phyloP scores from a whole-genome alignment of 805 yeast genomes.

The Monosporozyma servazzii region DNA sequence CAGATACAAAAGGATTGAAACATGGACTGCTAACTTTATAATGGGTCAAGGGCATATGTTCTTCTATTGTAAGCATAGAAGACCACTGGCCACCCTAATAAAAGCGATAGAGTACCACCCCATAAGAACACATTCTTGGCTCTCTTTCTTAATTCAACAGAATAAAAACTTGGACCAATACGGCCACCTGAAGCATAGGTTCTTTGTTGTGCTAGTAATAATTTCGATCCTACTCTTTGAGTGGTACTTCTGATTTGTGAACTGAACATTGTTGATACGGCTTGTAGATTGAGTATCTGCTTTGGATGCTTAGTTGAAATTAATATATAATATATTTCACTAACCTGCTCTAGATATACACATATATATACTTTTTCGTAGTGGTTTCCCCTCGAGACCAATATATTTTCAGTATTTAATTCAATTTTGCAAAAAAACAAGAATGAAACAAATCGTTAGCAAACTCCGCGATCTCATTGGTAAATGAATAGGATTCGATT shows the following conservation, averaged over 20 bases:
- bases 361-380: not conserved
- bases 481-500: not conserved
- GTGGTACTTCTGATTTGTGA: not conserved
- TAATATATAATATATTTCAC: not conserved
- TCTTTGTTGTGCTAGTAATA: not conserved
- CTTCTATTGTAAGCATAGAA: conserved; percentile 4
- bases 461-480: conserved; percentile 1
- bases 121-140: conserved; percentile 14
- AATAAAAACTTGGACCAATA: conserved; percentile 16
- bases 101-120: conserved; percentile 11
- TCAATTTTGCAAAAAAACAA: not conserved
- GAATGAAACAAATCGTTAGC: not conserved
- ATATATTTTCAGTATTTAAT: not conserved
- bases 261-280: not conserved
- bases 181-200: not conserved
- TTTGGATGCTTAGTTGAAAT: not conserved
- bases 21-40: not conserved
- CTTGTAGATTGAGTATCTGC: not conserved
- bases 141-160: conserved; percentile 19
- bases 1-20: not conserved
- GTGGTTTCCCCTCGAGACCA: not conserved
- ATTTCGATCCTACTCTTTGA: not conserved
- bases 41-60: not conserved
- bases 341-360: not conserved
- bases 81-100: conserved; percentile 27